These are phyloP conservation scores for Plasmodium vivax DNA, from an alignment of 169 alveolate genomes.

Conservation along the genomic window DNA sequence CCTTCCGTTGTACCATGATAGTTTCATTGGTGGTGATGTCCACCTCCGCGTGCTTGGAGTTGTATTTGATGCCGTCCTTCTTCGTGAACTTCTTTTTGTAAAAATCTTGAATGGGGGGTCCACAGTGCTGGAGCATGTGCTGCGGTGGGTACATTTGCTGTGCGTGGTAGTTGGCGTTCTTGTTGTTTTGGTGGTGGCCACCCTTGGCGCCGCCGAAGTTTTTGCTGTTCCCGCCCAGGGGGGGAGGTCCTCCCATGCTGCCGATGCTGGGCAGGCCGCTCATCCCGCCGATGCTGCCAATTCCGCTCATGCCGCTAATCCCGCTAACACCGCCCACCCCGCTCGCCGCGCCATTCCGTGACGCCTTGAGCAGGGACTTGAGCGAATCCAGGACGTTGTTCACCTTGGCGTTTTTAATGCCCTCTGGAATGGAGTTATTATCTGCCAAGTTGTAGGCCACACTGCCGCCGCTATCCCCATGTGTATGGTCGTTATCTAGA, in stretches of 20 bases:
- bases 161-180: slow-evolving; percentile 12
- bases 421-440: slow-evolving; percentile 21
- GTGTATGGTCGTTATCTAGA: slow-evolving; percentile 26
- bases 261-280: not conserved
- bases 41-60: slow-evolving; percentile 8
- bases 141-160: slow-evolving; percentile 25
- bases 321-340: no score
- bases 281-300: not conserved
- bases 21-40: slow-evolving; percentile 69
- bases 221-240: not conserved
- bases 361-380: slow-evolving; percentile 53
- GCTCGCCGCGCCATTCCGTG: slow-evolving; percentile 1
- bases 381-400: slow-evolving; percentile 60
- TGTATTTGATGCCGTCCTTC: slow-evolving; percentile 20
- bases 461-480: not conserved
- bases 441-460: not conserved
- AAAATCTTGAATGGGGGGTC: slow-evolving; percentile 21
- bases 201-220: not conserved
- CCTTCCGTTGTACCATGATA: slow-evolving; percentile 8
- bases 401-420: slow-evolving; percentile 64
- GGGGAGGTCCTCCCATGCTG: not conserved
- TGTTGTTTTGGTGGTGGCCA: not conserved
- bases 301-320: not conserved
- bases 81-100: slow-evolving; percentile 24
- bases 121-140: not conserved